Evolutionary conservation across 2,329 filamentous ascomycete genomes (phyloP).

Genomic region (Epichloe uncinata): DNA sequence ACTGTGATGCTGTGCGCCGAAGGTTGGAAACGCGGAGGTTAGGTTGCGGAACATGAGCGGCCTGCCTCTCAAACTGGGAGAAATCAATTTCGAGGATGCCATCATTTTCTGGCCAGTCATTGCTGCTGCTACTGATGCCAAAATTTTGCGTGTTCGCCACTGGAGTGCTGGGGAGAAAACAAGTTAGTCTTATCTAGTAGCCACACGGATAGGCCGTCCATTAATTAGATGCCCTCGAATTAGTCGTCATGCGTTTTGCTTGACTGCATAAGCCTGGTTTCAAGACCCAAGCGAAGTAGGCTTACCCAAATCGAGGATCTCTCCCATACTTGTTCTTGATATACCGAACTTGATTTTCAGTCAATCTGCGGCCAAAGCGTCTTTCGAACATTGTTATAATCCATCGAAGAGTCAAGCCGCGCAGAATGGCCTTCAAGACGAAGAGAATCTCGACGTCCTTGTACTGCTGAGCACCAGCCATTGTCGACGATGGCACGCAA

Average conservation of each 20-base stretch:
- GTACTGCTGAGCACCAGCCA: slow-evolving; percentile 24
- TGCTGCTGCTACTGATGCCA: neutral
- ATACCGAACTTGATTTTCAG: slow-evolving; percentile 25
- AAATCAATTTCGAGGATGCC: slow-evolving; percentile 3
- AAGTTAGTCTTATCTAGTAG: neutral
- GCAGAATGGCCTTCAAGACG: slow-evolving; percentile 18
- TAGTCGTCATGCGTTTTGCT: neutral
- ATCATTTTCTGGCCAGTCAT: slow-evolving; percentile 1
- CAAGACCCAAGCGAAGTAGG: neutral
- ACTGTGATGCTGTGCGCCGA: neutral
- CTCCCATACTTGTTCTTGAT: slow-evolving; percentile 27
- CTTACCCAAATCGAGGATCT: slow-evolving; percentile 26
- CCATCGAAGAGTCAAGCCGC: slow-evolving; percentile 11
- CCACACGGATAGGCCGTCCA: too few relatives aligned
- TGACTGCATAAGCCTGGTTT: neutral
- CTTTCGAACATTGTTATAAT: slow-evolving; percentile 17
- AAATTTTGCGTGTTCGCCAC: slow-evolving; percentile 2
- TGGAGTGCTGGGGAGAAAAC: neutral
- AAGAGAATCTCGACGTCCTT: slow-evolving; percentile 21
- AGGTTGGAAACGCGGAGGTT: neutral
- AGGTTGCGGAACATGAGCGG: neutral
- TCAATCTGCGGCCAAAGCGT: slow-evolving; percentile 17
- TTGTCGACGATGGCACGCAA: slow-evolving; percentile 5
- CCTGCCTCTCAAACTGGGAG: neutral
- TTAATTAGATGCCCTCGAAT: too few relatives aligned